phyloP scores from a whole-genome alignment of 495 filamentous ascomycete genomes.

The Penicillium maclennaniae region DNA sequence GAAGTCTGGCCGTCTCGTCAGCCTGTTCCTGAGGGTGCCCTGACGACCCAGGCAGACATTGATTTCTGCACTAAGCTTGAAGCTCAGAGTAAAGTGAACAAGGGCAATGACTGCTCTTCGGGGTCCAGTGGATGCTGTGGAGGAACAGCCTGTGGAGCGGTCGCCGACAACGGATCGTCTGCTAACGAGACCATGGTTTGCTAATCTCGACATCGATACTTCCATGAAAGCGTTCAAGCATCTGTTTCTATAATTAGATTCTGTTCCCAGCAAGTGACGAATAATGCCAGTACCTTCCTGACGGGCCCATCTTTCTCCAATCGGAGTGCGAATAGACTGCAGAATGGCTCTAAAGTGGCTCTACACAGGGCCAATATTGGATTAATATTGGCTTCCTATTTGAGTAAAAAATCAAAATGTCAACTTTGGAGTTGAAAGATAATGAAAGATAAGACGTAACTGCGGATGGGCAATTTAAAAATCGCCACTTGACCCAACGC shows the following conservation, averaged over 20 bases:
- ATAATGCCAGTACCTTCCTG: not conserved
- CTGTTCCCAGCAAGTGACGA: not conserved
- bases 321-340: too few relatives aligned
- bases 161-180: not conserved
- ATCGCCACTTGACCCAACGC: not conserved
- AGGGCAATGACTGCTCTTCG: conserved; percentile 5
- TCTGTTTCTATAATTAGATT: conserved; percentile 2
- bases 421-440: not conserved
- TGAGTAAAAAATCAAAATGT: not conserved
- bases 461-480: not conserved
- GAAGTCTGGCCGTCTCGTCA: conserved; percentile 51
- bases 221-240: conserved; percentile 4
- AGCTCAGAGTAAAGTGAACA: conserved; percentile 9
- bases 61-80: conserved; percentile 36
- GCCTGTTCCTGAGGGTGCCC: conserved; percentile 25
- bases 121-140: conserved; percentile 23
- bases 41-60: conserved; percentile 33
- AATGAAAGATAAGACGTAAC: not conserved
- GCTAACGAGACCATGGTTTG: conserved; percentile 16
- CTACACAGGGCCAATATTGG: too few relatives aligned
- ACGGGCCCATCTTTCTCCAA: too few relatives aligned
- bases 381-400: not conserved
- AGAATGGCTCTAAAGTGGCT: too few relatives aligned
- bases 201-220: conserved; percentile 7
- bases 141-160: conserved; percentile 15